Evolutionary conservation across 1,284 basidiomycete genomes (phyloP).

Genomic region (Malassezia dermatis): DNA sequence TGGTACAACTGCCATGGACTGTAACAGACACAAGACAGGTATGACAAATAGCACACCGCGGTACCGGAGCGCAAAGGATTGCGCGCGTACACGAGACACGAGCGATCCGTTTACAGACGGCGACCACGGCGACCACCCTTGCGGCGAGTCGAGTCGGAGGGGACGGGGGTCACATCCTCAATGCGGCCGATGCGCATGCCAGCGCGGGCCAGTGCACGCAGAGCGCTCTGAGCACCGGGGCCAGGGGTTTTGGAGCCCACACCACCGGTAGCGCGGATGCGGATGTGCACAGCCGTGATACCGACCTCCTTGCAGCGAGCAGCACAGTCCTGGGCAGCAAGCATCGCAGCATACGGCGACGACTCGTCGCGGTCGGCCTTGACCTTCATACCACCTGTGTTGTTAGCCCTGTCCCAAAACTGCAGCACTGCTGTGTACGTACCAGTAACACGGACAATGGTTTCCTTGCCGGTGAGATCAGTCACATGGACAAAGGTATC

Average conservation of each 20-base stretch:
- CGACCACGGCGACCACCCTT: slow-evolving; percentile 99
- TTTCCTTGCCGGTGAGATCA: slow-evolving; percentile 97
- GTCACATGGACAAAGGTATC: slow-evolving; percentile 99
- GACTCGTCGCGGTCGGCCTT: slow-evolving; percentile 99
- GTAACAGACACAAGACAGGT: not conserved
- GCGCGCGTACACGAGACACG: not conserved
- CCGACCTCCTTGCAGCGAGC: slow-evolving; percentile 95
- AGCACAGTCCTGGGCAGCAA: slow-evolving; percentile 95
- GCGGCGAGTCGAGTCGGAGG: slow-evolving; percentile 91
- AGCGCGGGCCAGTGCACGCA: slow-evolving; percentile 94
- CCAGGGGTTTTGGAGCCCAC: slow-evolving; percentile 98
- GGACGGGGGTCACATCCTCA: slow-evolving; percentile 81
- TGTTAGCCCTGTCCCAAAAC: not conserved
- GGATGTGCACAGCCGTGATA: slow-evolving; percentile 92
- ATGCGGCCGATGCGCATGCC: slow-evolving; percentile 98
- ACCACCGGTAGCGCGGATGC: slow-evolving; percentile 95
- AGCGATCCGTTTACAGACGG: slow-evolving; percentile 58
- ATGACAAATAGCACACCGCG: not conserved
- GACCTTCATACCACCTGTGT: slow-evolving; percentile 92
- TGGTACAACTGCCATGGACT: slow-evolving; percentile 8
- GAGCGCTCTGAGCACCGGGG: slow-evolving; percentile 93
- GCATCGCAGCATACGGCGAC: slow-evolving; percentile 97
- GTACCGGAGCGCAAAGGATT: not conserved
- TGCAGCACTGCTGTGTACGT: slow-evolving; percentile 34
- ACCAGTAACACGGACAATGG: slow-evolving; percentile 95